Evolutionary conservation across 345 rosid genomes (phyloP), one percentile per base, ranked within the genome.

Genomic region (Eucalyptus cloeziana): DNA sequence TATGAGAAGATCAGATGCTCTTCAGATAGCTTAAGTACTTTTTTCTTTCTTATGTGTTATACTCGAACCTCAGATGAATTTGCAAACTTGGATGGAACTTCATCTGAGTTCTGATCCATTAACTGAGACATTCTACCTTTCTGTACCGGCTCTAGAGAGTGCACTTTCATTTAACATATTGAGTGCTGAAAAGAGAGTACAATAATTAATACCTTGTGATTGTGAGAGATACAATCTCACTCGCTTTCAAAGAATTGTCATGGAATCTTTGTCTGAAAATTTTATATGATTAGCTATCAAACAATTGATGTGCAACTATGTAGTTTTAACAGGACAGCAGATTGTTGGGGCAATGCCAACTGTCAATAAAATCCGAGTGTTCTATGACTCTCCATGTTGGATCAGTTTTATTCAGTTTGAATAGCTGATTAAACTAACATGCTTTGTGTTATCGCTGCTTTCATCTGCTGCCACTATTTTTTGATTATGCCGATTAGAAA

Each of bases 201-300:
- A 17, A 33, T 17, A 71, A 71, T 10, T 17, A 33, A 33, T 33
- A 9, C 81, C 81, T 17, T 71, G 44, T 33, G 24, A 37, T 71
- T 33, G 7, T 0, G 13, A 33, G 81, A 33, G 44, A 21, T 71
- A 71, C 44, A 33, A 17, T 71, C 81, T 71, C 25, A 0, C 44
- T 71, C 3, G 0, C 2, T 71, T 33, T 17, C 22, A 71, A 8
- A 71, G 44, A 33, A 19, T 33, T 9, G 0, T 17, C 0, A 11
- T 17, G 21, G 8, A 40, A 22, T 37, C 14, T 40, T 76, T 17
- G 45, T 71, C 1, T 71, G 81, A 76, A 76, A 21, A 21, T 21
- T 76, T 40, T 76, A 37, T 25, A 4, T 40, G 47, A 40, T 76
- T 40, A 43, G 8, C 83, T 76, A 40, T 37, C 27, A 40, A 76